Evolutionary conservation across 1,284 basidiomycete genomes (phyloP).

Genomic region (Schizophyllum amplum): DNA sequence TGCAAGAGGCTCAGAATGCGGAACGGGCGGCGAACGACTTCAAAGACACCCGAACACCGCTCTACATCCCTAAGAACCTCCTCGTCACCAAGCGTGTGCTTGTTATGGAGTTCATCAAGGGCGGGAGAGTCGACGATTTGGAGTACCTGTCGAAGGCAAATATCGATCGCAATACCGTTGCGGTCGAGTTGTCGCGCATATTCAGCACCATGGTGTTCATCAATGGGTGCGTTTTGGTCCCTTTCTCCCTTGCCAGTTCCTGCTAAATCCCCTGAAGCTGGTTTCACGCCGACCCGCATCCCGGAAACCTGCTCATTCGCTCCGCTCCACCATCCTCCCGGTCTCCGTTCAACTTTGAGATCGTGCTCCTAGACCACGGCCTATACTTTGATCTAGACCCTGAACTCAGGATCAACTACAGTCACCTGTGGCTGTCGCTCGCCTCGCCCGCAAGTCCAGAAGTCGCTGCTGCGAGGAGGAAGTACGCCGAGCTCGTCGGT

Average conservation of each 20-base stretch:
- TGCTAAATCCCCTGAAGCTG: slow-evolving; percentile 11
- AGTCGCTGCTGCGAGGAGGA: slow-evolving; percentile 60
- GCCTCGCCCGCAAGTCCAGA: slow-evolving; percentile 64
- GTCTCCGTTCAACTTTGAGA: slow-evolving; percentile 91
- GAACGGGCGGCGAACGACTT: slow-evolving; percentile 71
- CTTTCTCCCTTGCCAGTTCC: slow-evolving; percentile 25
- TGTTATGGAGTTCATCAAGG: slow-evolving; percentile 91
- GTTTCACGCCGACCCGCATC: slow-evolving; percentile 3
- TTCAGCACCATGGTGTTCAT: slow-evolving; percentile 97
- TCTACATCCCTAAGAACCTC: slow-evolving; percentile 89
- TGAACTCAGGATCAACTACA: slow-evolving; percentile 71
- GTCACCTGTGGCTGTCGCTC: slow-evolving; percentile 80
- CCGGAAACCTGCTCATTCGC: slow-evolving; percentile 89
- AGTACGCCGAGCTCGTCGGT: slow-evolving; percentile 84
- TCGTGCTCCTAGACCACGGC: slow-evolving; percentile 88
- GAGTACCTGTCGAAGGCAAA: slow-evolving; percentile 75
- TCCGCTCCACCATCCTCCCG: slow-evolving; percentile 53
- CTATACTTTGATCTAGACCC: slow-evolving; percentile 86
- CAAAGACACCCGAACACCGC: slow-evolving; percentile 59
- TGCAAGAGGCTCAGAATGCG: slow-evolving; percentile 87
- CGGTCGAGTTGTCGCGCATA: slow-evolving; percentile 82
- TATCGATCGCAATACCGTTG: slow-evolving; percentile 93
- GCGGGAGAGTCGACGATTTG: slow-evolving; percentile 86
- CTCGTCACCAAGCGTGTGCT: slow-evolving; percentile 81
- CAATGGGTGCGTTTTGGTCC: slow-evolving; percentile 87